These are phyloP conservation scores for Scenedesmus sp. DNA, from an alignment of 163 green algal species.

Conservation along the genomic window DNA sequence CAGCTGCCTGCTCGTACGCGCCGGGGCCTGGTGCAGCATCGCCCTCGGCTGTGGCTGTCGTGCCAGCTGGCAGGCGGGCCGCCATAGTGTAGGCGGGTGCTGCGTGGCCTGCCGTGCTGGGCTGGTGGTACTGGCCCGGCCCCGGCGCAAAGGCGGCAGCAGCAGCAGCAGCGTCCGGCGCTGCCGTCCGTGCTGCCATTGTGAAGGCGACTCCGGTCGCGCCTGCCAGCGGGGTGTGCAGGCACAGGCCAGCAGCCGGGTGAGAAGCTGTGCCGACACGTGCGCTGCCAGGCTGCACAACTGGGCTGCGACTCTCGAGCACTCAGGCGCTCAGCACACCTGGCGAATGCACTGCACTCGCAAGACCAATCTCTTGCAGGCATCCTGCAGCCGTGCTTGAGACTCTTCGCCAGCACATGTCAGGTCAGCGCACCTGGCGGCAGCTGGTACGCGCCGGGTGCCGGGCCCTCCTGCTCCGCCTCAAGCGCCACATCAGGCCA, in stretches of 20 bases:
- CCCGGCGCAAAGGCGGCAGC: neutral
- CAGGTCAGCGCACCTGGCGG: neutral
- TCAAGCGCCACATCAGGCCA: neutral
- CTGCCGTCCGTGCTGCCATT: neutral
- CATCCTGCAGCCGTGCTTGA: neutral
- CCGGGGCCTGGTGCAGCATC: neutral
- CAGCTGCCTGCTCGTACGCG: constrained; percentile 6
- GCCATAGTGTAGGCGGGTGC: constrained; percentile 30
- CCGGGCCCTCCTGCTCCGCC: neutral
- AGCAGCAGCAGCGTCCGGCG: neutral
- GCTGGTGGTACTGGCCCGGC: constrained; percentile 39
- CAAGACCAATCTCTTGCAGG: neutral
- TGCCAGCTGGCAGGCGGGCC: neutral
- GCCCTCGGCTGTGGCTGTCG: neutral
- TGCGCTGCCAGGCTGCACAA: too few relatives aligned
- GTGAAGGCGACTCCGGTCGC: constrained; percentile 7
- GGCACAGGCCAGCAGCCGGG: neutral
- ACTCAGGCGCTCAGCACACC: too few relatives aligned
- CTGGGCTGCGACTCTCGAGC: neutral
- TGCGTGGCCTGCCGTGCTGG: neutral
- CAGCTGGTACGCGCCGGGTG: constrained; percentile 10
- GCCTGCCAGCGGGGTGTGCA: neutral
- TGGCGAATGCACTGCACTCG: too few relatives aligned
- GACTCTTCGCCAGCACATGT: neutral
- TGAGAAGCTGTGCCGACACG: too few relatives aligned